Conservation (phyloP, 2,329 filamentous ascomycete species). For the Scedosporium boydii region DNA sequence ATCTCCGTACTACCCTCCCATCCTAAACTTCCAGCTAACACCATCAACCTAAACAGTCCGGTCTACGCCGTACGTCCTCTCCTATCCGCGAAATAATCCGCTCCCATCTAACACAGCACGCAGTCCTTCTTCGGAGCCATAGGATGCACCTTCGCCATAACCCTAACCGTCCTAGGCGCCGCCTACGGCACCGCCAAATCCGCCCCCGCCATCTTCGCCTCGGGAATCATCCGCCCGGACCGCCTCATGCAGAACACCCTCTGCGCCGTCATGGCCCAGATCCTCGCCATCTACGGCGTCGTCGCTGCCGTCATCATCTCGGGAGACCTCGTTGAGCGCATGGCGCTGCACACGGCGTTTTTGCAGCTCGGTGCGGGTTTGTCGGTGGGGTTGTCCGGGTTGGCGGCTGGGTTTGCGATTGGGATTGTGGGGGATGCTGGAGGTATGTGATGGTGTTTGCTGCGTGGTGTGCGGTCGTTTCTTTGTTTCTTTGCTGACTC, state of each 20-base stretch:
- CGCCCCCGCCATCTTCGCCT: slow-evolving; percentile 31
- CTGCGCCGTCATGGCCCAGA: slow-evolving; percentile 37
- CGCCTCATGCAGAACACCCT: slow-evolving; percentile 34
- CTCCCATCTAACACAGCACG: not conserved
- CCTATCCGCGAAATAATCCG: not conserved
- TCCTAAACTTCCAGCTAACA: slow-evolving; percentile 1
- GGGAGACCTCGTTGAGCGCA: slow-evolving; percentile 27
- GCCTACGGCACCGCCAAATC: slow-evolving; percentile 35
- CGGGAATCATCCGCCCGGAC: slow-evolving; percentile 33
- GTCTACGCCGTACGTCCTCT: slow-evolving; percentile 30
- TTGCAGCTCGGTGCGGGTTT: slow-evolving; percentile 33
- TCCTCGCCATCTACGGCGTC: slow-evolving; percentile 37
- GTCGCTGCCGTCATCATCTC: slow-evolving; percentile 35
- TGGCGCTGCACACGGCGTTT: slow-evolving; percentile 32
- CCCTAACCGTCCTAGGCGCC: slow-evolving; percentile 41
- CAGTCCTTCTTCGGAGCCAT: slow-evolving; percentile 33
- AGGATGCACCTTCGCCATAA: slow-evolving; percentile 33
- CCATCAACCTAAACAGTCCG: slow-evolving; percentile 20
- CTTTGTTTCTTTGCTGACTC: not conserved
- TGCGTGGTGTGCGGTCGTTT: too few relatives aligned
- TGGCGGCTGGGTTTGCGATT: slow-evolving; percentile 36
- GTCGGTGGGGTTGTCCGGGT: slow-evolving; percentile 31
- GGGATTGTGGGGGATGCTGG: slow-evolving; percentile 37
- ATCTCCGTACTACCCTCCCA: not conserved
- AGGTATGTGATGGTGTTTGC: slow-evolving; percentile 18